Conservation (phyloP, 2,329 filamentous ascomycete species). For the Pestalotiopsis sp. region DNA sequence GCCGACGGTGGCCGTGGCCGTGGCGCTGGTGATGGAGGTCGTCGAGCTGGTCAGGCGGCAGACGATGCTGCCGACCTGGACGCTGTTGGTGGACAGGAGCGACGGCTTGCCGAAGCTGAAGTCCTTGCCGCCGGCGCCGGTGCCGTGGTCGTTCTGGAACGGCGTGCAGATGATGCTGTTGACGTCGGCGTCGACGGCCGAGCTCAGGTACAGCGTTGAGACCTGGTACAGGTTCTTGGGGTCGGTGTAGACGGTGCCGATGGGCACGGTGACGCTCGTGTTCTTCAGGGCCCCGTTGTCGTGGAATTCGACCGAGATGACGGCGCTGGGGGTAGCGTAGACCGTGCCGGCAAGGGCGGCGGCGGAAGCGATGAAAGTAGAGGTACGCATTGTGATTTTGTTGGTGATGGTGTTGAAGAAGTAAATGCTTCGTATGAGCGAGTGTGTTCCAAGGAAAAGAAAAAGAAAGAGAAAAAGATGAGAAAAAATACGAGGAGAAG, state of each 20-base stretch:
- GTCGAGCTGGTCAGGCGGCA: constrained; percentile 16
- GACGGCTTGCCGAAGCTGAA: constrained; percentile 22
- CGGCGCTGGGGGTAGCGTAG: background rate
- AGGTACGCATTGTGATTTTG: constrained; percentile 21
- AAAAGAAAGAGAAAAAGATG: background rate
- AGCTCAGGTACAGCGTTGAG: constrained; percentile 26
- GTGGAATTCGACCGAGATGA: constrained; percentile 23
- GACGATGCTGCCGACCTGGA: constrained; percentile 25
- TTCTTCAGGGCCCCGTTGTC: constrained; percentile 11
- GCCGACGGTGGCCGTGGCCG: background rate
- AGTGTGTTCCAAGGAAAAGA: background rate
- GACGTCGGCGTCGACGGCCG: constrained; percentile 4
- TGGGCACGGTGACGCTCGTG: constrained; percentile 13
- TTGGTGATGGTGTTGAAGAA: background rate
- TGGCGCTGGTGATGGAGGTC: background rate
- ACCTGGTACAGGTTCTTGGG: constrained; percentile 17
- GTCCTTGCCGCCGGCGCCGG: constrained; percentile 17
- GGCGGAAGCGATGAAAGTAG: constrained; percentile 19
- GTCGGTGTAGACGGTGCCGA: constrained; percentile 19
- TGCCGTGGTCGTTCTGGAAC: constrained; percentile 19
- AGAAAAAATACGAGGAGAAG: background rate
- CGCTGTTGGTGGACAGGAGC: constrained; percentile 27
- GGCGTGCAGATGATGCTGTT: constrained; percentile 22
- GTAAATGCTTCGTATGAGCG: background rate
- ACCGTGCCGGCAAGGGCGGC: background rate